Base-by-base conservation (phyloP, 345 rosid species). In the Pistacia integerrima region DNA sequence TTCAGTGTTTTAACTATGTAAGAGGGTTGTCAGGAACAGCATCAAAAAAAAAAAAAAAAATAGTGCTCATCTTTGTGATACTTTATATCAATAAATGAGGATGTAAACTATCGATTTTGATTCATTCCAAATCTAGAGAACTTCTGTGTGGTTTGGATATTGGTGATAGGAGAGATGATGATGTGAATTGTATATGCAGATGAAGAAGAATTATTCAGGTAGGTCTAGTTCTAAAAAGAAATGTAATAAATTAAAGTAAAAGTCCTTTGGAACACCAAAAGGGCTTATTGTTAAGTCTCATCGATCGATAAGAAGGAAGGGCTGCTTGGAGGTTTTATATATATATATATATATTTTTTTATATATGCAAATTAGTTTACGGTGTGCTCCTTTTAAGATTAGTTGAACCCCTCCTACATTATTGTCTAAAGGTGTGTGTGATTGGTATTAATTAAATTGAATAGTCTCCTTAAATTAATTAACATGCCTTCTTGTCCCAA, bases 401-500 rank as follows among this genome's bases (percentile, higher is more conserved):
- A 81, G 77, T 84, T 84, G 85, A 82, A 78, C 46, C 72, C 63
- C 59, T 74, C 70, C 54, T 78, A 66, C 77, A 79, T 76, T 79
- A 81, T 78, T 78, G 78, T 77, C 74, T 49, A 64, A 68, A 70
- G 63, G 44, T 7, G 44, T 18, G 44, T 18, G 63, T 20, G 5
- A 9, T 67, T 67, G 22, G 49, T 48, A 52, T 35, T 68, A 51
- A 33, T 66, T 70, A 33, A 54, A 25, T 76, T 59, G 70, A 61
- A 80, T 65, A 67, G 74, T 63, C 35, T 72, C 74, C 44, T 57
- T 62, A 57, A 78, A 74, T 71, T 76, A 78, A 74, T 67, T 44
- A 76, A 59, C 76, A 81, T 70, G 81, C 80, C 79, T 74, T 67
- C 73, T 77, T 82, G 85, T 87, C 86, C 70, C 75, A 78, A 74